Percentiles rank a stretch among this genome's conserved stretches.
These are phyloP conservation scores for Rossbeevera mucosa DNA, from an alignment of 768 basidiomycete species.

Conservation along the genomic window DNA sequence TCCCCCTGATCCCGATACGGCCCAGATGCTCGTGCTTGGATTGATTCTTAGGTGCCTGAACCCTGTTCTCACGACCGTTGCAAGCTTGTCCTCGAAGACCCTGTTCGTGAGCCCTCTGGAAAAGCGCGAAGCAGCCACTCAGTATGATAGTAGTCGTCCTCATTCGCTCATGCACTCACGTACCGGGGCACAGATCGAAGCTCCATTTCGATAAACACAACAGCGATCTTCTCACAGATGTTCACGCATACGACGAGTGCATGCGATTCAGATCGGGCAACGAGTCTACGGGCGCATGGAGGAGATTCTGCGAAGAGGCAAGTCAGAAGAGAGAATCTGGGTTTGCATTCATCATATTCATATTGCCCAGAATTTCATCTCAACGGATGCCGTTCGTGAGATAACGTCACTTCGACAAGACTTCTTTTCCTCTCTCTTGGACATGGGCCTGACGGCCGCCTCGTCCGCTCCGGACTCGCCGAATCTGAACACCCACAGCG, in stretches of 20 bases:
- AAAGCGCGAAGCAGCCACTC: constrained; percentile 72
- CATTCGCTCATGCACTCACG: background rate
- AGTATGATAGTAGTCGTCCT: constrained; percentile 38
- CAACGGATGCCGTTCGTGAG: constrained; percentile 65
- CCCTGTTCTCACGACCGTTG: constrained; percentile 77
- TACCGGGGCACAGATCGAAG: constrained; percentile 58
- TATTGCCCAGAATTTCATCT: constrained; percentile 73
- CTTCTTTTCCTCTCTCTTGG: constrained; percentile 63
- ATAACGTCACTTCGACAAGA: constrained; percentile 74
- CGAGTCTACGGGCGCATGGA: constrained; percentile 42
- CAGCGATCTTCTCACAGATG: constrained; percentile 84
- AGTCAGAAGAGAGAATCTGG: too few relatives aligned
- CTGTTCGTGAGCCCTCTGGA: constrained; percentile 81
- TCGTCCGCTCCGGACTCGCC: constrained; percentile 42
- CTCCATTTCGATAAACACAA: constrained; percentile 61
- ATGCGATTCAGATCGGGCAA: constrained; percentile 46
- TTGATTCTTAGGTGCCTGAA: constrained; percentile 80
- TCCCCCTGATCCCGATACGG: constrained; percentile 70
- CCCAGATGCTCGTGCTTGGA: constrained; percentile 84
- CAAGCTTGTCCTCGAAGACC: constrained; percentile 82
- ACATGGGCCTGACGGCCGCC: constrained; percentile 63
- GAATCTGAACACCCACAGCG: constrained; percentile 59
- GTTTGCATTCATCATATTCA: too few relatives aligned
- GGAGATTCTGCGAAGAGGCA: constrained; percentile 71
- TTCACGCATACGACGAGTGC: constrained; percentile 68